phyloP scores from a whole-genome alignment of 164 flowering plant species.

The Aristolochia californica region DNA sequence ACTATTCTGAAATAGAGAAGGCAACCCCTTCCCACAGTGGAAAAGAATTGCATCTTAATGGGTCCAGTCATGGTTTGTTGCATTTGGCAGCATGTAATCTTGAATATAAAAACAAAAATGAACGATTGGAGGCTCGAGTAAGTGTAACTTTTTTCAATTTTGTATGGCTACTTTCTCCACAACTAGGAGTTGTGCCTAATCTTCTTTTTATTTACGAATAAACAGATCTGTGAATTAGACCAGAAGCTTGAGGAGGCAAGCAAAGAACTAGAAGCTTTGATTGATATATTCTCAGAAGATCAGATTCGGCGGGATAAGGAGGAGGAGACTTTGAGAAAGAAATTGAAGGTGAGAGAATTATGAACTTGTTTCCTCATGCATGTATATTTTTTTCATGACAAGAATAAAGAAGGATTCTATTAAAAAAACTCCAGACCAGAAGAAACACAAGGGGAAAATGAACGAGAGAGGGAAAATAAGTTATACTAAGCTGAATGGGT shows the following conservation, averaged over 20 bases:
- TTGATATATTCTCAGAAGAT: slow-evolving; percentile 60
- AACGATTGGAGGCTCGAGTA: slow-evolving; percentile 45
- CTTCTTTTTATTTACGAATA: background rate
- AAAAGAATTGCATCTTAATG: background rate
- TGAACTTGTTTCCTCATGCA: background rate
- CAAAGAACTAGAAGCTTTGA: slow-evolving; percentile 65
- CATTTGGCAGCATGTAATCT: slow-evolving; percentile 42
- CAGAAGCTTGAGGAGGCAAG: slow-evolving; percentile 42
- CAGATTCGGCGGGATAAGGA: slow-evolving; percentile 55
- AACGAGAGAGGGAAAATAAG: no score
- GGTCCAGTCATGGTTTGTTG: slow-evolving; percentile 9
- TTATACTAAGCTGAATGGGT: no score
- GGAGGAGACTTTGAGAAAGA: slow-evolving; percentile 51
- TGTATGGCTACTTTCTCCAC: background rate
- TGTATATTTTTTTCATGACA: background rate
- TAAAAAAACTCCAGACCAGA: no score
- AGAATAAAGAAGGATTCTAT: no score
- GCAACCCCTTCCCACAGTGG: background rate
- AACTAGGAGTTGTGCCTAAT: background rate
- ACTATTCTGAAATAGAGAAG: slow-evolving; percentile 12
- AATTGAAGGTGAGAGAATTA: slow-evolving; percentile 43
- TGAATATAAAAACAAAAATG: slow-evolving; percentile 34
- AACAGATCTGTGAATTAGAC: slow-evolving; percentile 37
- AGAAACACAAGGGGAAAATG: no score
- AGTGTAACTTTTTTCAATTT: background rate